Evolutionary conservation across 768 basidiomycete genomes (phyloP).

Genomic region (Pleurotus ostreatus): DNA sequence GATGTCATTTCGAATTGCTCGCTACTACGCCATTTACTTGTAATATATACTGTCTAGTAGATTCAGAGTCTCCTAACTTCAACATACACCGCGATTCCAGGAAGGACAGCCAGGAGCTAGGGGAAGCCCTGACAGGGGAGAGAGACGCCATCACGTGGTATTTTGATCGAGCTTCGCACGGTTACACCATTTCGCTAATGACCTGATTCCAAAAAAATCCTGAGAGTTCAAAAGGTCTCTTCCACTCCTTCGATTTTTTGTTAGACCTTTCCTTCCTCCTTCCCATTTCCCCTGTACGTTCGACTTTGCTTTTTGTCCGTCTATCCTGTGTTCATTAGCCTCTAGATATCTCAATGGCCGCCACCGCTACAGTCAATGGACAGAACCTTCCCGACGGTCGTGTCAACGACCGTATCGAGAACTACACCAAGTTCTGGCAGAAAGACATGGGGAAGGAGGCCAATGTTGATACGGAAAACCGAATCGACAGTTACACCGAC

Average conservation of each 20-base stretch:
- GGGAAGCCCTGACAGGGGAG: not conserved
- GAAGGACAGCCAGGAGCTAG: no score
- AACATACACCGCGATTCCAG: no score
- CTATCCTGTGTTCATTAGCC: not conserved
- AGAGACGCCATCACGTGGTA: not conserved
- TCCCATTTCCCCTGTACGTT: not conserved
- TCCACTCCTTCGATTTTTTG: not conserved
- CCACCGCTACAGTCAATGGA: not conserved
- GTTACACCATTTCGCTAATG: not conserved
- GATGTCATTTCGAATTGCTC: no score
- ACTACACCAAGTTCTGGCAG: slow-evolving; percentile 92
- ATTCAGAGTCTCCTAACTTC: no score
- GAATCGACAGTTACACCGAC: slow-evolving; percentile 82
- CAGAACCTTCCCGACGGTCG: slow-evolving; percentile 48
- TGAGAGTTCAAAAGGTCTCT: slow-evolving; percentile 4
- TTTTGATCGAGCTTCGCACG: not conserved
- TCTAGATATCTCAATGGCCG: not conserved
- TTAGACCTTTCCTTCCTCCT: not conserved
- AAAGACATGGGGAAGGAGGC: slow-evolving; percentile 72
- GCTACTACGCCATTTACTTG: no score
- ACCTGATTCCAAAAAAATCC: slow-evolving; percentile 7
- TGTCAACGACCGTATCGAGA: slow-evolving; percentile 63
- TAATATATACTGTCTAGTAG: no score
- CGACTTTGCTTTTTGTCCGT: not conserved
- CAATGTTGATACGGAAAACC: slow-evolving; percentile 60